phyloP scores from a whole-genome alignment of 306 rosid species.

The Quercus glauca region DNA sequence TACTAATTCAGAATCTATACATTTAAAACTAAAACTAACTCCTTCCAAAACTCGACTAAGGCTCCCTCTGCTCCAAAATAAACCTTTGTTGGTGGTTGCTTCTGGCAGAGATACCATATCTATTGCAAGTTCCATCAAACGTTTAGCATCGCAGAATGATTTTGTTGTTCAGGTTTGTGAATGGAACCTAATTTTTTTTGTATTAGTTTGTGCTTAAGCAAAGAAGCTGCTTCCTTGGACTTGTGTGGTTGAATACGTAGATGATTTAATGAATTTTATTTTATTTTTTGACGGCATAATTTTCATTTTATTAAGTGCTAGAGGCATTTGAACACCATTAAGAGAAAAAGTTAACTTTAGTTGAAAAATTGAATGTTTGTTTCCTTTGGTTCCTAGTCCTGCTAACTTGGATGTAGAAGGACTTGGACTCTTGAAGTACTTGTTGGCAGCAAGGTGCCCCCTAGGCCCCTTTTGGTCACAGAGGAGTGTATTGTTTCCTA shows the following conservation, averaged over 20 bases:
- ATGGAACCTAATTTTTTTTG: background rate
- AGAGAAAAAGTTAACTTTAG: background rate
- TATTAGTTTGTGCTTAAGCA: conserved; percentile 11
- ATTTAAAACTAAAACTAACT: too few species aligned
- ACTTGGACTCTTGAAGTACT: background rate
- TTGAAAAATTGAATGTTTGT: background rate
- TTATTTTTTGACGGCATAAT: background rate
- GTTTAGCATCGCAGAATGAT: conserved; percentile 67
- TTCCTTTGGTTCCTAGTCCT: background rate
- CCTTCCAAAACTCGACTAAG: too few species aligned
- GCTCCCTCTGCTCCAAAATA: too few species aligned
- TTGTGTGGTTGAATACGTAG: background rate
- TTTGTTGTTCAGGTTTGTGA: conserved; percentile 83
- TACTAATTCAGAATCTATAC: too few species aligned
- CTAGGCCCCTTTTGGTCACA: background rate
- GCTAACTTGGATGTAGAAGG: background rate
- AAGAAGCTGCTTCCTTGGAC: background rate
- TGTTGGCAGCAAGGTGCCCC: background rate
- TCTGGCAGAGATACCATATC: conserved; percentile 90
- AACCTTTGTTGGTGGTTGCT: conserved; percentile 87
- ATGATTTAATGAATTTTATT: background rate
- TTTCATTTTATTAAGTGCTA: background rate
- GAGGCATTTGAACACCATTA: background rate
- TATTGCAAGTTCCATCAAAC: conserved; percentile 74
- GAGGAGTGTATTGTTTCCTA: background rate